Evolutionary conservation across 352 stramenopile species (phyloP), one percentile per base, ranked within the genome.

Genomic region (Globisporangium apiculatum): DNA sequence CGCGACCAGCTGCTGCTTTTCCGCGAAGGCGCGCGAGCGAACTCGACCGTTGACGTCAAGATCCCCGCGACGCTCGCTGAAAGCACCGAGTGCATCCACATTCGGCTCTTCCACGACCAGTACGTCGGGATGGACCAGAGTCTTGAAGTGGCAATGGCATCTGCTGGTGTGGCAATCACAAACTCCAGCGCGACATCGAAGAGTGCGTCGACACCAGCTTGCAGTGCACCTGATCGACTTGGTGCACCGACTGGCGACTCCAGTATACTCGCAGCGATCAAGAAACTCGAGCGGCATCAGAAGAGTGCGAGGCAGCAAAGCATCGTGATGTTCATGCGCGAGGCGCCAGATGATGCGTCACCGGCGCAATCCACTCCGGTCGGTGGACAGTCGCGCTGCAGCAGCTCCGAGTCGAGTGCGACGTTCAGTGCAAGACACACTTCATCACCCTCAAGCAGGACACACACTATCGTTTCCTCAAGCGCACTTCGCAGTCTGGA

Each of bases 181-280:
- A 31, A 31, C 24, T 31, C 24, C 24, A 31, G 24, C 24, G 24
- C 24, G 15, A 8, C 42, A 15, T 4, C n/a, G 31, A 46, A 7
- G n/a, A 8, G 42, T n/a, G 12, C 41, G 41, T 6, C 10, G n/a
- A 15, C 42, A 5, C 6, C 42, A 47, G 4, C 12, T 15, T 17
- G 10, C 42, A 47, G 12, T 17, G 42, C 4, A 12, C 12, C 42
- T n/a, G 42, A 47, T 47, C 42, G 12, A 47, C 12, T 6, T 7
- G 42, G n/a, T 5, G 4, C 42, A 47, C 4, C 7, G 4, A 18
- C 12, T 18, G 18, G 41, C 10, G 61, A 78, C 47, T 81, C 72
- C 55, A 73, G 54, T 12, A 72, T 84, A 18, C 58, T 84, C 49
- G 55, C 55, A 24, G 70, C 69, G 53, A 84, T 84, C 41, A 84